Conservation (phyloP, 305 asterid genomes). For the Solanum aculeatissimum region DNA sequence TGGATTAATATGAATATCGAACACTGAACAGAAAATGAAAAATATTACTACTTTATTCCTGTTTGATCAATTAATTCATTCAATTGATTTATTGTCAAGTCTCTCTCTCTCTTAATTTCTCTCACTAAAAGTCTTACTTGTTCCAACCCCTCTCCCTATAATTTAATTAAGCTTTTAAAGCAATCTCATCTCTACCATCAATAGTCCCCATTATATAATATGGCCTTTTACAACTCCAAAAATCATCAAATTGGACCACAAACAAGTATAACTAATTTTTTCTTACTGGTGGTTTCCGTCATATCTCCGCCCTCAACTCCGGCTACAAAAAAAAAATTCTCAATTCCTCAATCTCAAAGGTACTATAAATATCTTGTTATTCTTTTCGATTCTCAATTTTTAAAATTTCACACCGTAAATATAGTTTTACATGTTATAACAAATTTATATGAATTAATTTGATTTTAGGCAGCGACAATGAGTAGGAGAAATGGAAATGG, state of each 20-base stretch:
- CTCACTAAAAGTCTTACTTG: neutral
- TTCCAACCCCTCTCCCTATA: constrained; percentile 2
- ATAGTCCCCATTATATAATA: constrained; percentile 2
- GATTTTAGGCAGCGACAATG: neutral
- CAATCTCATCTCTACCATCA: constrained; percentile 2
- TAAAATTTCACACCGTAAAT: neutral
- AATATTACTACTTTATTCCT: neutral
- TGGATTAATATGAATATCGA: neutral
- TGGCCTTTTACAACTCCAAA: neutral
- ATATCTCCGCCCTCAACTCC: neutral
- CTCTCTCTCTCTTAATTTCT: neutral
- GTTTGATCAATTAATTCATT: neutral
- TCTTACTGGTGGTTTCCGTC: neutral
- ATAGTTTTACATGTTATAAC: neutral
- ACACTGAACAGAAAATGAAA: neutral
- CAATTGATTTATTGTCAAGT: neutral
- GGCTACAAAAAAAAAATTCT: neutral
- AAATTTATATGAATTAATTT: neutral
- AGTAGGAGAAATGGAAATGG: constrained; percentile 28
- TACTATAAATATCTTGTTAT: neutral
- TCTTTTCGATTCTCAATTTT: neutral
- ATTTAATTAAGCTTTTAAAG: constrained; percentile 9
- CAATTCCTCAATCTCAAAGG: neutral
- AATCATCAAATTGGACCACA: constrained; percentile 2
- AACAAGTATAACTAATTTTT: neutral